phyloP scores from a whole-genome alignment of 148 eudicot genomes.

The Chenopodium suecicum region DNA sequence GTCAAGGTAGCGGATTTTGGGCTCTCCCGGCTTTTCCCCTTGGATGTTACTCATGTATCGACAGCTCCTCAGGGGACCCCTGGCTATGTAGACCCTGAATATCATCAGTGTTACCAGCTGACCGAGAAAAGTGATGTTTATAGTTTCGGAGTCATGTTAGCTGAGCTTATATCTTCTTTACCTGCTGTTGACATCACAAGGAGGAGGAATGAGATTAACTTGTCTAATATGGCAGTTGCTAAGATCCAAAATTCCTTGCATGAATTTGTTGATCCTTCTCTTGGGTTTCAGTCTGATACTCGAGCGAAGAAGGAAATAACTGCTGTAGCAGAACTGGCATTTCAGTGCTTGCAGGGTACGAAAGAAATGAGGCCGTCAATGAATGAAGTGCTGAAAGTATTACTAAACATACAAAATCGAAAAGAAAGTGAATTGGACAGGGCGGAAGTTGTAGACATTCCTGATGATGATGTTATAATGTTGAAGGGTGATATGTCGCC shows the following conservation, averaged over 20 bases:
- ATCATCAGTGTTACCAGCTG: constrained; percentile 43
- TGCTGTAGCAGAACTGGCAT: constrained; percentile 32
- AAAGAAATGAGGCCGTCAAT: constrained; percentile 38
- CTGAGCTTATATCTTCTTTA: constrained; percentile 42
- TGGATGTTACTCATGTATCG: constrained; percentile 40
- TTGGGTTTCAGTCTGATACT: constrained; percentile 28
- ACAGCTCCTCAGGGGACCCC: constrained; percentile 55
- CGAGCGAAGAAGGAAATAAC: constrained; percentile 26
- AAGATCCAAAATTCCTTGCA: constrained; percentile 34
- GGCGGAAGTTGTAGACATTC: constrained; percentile 32
- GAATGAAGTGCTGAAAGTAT: constrained; percentile 25
- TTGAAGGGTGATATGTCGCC: constrained; percentile 24
- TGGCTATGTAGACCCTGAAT: constrained; percentile 48
- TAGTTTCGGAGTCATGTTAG: constrained; percentile 39
- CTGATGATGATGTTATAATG: constrained; percentile 27
- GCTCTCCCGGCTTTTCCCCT: constrained; percentile 39
- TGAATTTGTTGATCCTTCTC: constrained; percentile 37
- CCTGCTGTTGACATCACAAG: constrained; percentile 47
- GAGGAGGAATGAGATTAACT: constrained; percentile 33
- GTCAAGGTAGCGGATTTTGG: constrained; percentile 51
- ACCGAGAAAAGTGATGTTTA: constrained; percentile 46
- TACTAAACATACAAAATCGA: constrained; percentile 10
- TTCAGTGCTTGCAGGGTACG: constrained; percentile 34
- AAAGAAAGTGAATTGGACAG: not conserved
- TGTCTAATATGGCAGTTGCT: constrained; percentile 27